These are phyloP conservation scores for Scutellaria baicalensis DNA, from an alignment of 257 asterid genomes.

Conservation along the genomic window DNA sequence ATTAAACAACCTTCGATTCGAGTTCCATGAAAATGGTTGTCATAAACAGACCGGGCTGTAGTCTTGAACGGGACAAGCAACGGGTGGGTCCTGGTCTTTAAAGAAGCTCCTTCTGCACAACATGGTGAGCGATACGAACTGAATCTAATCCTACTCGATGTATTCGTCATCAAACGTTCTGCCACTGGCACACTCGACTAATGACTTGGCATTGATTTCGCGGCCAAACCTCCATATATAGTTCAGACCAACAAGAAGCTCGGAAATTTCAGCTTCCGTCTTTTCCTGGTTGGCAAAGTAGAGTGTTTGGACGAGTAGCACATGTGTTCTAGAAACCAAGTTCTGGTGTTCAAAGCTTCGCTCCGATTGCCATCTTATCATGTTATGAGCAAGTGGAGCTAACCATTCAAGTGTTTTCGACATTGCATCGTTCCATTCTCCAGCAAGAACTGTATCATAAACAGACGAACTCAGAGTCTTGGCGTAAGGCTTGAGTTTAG, in stretches of 20 bases:
- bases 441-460: conserved; percentile 59
- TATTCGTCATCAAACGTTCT: conserved; percentile 47
- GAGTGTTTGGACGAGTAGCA: conserved; percentile 80
- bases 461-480: conserved; percentile 45
- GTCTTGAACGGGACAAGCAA: neutral
- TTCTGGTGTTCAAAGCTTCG: conserved; percentile 82
- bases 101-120: neutral
- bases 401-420: conserved; percentile 67
- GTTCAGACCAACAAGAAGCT: conserved; percentile 75
- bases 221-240: conserved; percentile 69
- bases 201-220: conserved; percentile 49
- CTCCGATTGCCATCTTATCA: conserved; percentile 92
- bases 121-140: neutral
- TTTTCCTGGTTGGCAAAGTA: conserved; percentile 61
- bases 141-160: conserved; percentile 21
- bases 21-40: neutral
- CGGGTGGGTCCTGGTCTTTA: neutral
- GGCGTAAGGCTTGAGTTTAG: conserved; percentile 66
- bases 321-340: conserved; percentile 55
- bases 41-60: neutral
- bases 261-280: conserved; percentile 54
- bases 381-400: conserved; percentile 88
- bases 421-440: conserved; percentile 79
- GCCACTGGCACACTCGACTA: conserved; percentile 45
- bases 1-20: conserved; percentile 2